A percentile compares a stretch with the other conserved stretches of the same genome.
Conservation (phyloP, 2,329 filamentous ascomycete species). For the Exserohilum rostratum region DNA sequence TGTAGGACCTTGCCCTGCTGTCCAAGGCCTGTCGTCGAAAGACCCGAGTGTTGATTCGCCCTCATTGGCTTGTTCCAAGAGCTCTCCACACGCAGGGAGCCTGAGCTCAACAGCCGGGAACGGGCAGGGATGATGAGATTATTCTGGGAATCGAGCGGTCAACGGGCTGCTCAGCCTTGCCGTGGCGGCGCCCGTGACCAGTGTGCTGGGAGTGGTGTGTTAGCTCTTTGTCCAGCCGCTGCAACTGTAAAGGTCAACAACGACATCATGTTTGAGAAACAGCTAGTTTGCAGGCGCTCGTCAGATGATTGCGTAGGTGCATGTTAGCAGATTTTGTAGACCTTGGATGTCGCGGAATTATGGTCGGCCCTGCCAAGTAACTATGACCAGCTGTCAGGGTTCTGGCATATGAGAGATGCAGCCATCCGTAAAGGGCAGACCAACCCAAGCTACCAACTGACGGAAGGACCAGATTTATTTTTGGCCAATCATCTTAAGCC, state of each 20-base stretch:
- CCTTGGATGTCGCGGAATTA: constrained; percentile 3
- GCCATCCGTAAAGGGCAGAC: constrained; percentile 29
- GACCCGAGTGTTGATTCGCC: constrained; percentile 21
- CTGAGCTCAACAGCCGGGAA: constrained; percentile 16
- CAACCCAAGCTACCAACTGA: constrained; percentile 20
- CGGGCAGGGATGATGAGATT: constrained; percentile 14
- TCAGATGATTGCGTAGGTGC: constrained; percentile 6
- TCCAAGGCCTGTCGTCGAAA: constrained; percentile 17
- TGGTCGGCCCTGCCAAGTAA: constrained; percentile 26
- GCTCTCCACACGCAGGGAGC: constrained; percentile 2
- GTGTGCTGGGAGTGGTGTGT: constrained; percentile 12
- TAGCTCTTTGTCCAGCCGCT: constrained; percentile 7
- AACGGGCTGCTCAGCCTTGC: constrained; percentile 16
- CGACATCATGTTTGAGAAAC: constrained; percentile 3
- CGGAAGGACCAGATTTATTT: constrained; percentile 13
- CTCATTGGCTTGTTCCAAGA: constrained; percentile 27
- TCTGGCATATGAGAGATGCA: constrained; percentile 31
- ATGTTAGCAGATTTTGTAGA: constrained; percentile 5
- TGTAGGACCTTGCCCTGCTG: constrained; percentile 22
- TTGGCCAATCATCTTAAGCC: constrained; percentile 18
- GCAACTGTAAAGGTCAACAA: background rate
- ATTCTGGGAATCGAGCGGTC: constrained; percentile 13
- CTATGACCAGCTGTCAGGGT: constrained; percentile 22
- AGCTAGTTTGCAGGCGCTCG: constrained; percentile 2
- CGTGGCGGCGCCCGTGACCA: constrained; percentile 15